phyloP scores from a whole-genome alignment of 257 asterid species.

The Phtheirospermum japonicum region DNA sequence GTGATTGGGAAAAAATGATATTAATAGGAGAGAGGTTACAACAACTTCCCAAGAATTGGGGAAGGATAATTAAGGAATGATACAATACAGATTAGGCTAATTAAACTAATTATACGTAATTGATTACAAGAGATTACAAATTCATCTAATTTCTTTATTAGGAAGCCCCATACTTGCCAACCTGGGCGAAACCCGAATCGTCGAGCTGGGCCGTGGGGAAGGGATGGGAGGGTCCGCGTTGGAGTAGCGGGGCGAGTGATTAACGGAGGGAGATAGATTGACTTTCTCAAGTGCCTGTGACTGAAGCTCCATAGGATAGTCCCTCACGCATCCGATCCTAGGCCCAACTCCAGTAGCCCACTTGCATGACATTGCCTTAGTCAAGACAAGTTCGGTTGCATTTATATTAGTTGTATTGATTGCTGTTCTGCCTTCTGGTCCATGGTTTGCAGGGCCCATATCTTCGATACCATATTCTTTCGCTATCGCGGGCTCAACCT shows the following conservation, averaged over 20 bases:
- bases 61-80: too few relatives aligned
- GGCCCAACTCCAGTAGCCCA: conserved; percentile 69
- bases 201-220: conserved; percentile 57
- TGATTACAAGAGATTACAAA: too few relatives aligned
- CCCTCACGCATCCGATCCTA: conserved; percentile 71
- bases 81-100: too few relatives aligned
- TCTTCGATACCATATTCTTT: too few relatives aligned
- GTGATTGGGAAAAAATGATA: too few relatives aligned
- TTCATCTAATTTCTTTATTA: conserved; percentile 44
- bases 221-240: conserved; percentile 44
- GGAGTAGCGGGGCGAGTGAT: too few relatives aligned
- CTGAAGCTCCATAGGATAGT: conserved; percentile 66
- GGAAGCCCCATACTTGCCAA: conserved; percentile 45
- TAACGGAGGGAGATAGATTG: conserved; percentile 60
- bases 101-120: too few relatives aligned
- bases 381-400: too few relatives aligned
- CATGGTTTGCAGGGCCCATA: conserved; percentile 17
- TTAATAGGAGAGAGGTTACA: too few relatives aligned
- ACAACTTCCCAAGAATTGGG: too few relatives aligned
- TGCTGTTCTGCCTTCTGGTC: not conserved
- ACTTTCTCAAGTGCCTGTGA: conserved; percentile 59
- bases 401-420: conserved; percentile 28
- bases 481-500: too few relatives aligned
- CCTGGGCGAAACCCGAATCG: conserved; percentile 54
- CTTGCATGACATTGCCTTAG: conserved; percentile 42